phyloP scores from a whole-genome alignment of 2,329 filamentous ascomycete genomes.

The Triangularia setosa region DNA sequence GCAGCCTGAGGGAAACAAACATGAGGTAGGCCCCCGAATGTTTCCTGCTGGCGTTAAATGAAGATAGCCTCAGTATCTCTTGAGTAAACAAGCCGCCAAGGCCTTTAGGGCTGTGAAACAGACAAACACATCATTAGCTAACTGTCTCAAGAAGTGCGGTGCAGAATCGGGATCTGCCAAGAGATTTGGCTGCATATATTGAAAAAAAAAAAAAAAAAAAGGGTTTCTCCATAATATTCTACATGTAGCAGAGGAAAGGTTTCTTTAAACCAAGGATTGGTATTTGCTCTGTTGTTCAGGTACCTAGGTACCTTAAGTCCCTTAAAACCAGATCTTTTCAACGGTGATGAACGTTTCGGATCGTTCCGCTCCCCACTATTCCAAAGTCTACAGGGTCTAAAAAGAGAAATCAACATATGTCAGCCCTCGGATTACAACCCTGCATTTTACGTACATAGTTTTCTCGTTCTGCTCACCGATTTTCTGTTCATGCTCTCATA shows the following conservation, averaged over 20 bases:
- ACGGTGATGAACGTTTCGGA: background rate
- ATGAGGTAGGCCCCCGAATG: background rate
- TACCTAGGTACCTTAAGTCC: background rate
- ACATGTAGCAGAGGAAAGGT: too few species aligned
- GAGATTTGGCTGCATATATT: background rate
- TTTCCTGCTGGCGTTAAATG: background rate
- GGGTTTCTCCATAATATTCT: too few species aligned
- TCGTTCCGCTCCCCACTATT: background rate
- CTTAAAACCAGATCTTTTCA: background rate
- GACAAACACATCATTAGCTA: background rate
- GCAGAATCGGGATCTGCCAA: background rate
- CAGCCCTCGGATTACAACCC: background rate
- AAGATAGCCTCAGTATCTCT: background rate
- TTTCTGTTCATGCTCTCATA: too few species aligned
- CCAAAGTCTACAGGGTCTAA: background rate
- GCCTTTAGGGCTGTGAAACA: background rate
- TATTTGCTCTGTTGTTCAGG: too few species aligned
- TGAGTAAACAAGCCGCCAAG: background rate
- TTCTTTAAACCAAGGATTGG: too few species aligned
- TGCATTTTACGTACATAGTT: background rate
- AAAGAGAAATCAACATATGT: background rate
- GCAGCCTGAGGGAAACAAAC: conserved; percentile 6
- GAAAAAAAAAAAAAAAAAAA: too few species aligned
- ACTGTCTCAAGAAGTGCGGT: background rate
- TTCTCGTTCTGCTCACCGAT: background rate